These are phyloP conservation scores for Crithidia bombi DNA, from an alignment of 208 protist genomes.

Conservation along the genomic window DNA sequence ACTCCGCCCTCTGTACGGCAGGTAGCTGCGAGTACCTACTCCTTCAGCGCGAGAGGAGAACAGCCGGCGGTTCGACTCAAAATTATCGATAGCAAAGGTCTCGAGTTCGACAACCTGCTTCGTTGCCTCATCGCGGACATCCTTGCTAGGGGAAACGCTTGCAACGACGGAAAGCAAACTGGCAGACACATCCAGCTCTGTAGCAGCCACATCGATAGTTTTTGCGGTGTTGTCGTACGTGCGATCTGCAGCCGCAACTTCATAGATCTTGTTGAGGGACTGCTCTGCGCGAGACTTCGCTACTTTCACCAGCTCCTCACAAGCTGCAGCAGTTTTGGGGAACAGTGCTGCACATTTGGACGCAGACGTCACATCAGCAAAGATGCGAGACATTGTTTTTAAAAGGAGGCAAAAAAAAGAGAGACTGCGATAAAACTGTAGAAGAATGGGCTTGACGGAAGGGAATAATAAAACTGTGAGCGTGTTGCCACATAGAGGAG, in stretches of 20 bases:
- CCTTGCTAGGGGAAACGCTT: conserved; percentile 56
- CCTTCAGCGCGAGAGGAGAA: conserved; percentile 73
- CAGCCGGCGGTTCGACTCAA: conserved; percentile 67
- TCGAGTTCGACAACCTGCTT: conserved; percentile 68
- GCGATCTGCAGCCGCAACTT: conserved; percentile 22
- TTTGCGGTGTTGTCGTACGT: conserved; percentile 70
- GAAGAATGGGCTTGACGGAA: neutral
- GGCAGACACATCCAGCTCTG: conserved; percentile 60
- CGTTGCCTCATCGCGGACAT: conserved; percentile 68
- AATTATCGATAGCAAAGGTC: conserved; percentile 70
- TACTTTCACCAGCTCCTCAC: conserved; percentile 43
- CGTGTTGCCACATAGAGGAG: neutral
- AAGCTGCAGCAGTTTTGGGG: conserved; percentile 59
- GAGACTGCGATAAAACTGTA: neutral
- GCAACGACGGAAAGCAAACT: conserved; percentile 69
- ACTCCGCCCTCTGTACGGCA: conserved; percentile 54
- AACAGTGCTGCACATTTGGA: conserved; percentile 69
- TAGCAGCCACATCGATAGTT: conserved; percentile 54
- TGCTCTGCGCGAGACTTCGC: conserved; percentile 58
- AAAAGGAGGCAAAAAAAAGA: conserved; percentile 18
- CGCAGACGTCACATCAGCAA: conserved; percentile 53
- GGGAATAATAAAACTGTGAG: neutral
- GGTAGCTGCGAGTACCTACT: too few species aligned
- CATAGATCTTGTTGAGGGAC: conserved; percentile 55
- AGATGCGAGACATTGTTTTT: conserved; percentile 48